Evolutionary conservation across 2,329 filamentous ascomycete genomes (phyloP).

Genomic region (Stagonosporopsis vannaccii): DNA sequence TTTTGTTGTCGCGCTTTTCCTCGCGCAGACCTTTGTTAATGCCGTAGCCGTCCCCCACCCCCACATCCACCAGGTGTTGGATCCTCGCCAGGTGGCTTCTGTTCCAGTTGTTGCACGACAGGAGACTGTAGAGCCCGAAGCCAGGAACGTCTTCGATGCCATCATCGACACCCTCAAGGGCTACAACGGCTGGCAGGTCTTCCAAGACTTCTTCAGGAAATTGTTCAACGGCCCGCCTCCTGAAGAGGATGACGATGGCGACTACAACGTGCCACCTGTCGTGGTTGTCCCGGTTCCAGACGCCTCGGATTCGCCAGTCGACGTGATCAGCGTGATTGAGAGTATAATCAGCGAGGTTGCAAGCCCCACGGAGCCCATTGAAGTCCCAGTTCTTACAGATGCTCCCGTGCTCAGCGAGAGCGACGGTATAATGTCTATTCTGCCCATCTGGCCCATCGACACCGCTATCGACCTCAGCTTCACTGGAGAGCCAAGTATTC

Average conservation of each 20-base stretch:
- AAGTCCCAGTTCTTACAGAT: constrained; percentile 2
- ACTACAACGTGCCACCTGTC: neutral
- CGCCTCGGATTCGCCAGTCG: constrained; percentile 2
- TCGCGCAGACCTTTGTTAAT: constrained; percentile 19
- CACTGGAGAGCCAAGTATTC: constrained; percentile 2
- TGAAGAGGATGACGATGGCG: constrained; percentile 1
- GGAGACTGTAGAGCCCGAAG: constrained; percentile 4
- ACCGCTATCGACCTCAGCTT: constrained; percentile 22
- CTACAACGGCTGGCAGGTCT: constrained; percentile 23
- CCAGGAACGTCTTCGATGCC: constrained; percentile 16
- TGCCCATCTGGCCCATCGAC: constrained; percentile 17
- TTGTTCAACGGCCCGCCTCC: constrained; percentile 14
- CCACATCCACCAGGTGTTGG: constrained; percentile 11
- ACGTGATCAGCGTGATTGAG: constrained; percentile 10
- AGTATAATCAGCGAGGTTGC: constrained; percentile 12
- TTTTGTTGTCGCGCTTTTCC: constrained; percentile 18
- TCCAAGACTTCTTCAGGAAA: constrained; percentile 23
- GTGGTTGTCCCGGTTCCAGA: neutral
- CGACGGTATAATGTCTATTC: constrained; percentile 21
- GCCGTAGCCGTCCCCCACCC: constrained; percentile 16
- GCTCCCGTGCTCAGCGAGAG: neutral
- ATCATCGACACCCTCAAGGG: constrained; percentile 16
- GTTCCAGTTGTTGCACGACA: constrained; percentile 6
- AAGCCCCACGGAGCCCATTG: constrained; percentile 1
- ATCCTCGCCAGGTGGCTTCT: constrained; percentile 13